Conservation (phyloP, 2,329 filamentous ascomycete species). For the Trichoderma sp. region DNA sequence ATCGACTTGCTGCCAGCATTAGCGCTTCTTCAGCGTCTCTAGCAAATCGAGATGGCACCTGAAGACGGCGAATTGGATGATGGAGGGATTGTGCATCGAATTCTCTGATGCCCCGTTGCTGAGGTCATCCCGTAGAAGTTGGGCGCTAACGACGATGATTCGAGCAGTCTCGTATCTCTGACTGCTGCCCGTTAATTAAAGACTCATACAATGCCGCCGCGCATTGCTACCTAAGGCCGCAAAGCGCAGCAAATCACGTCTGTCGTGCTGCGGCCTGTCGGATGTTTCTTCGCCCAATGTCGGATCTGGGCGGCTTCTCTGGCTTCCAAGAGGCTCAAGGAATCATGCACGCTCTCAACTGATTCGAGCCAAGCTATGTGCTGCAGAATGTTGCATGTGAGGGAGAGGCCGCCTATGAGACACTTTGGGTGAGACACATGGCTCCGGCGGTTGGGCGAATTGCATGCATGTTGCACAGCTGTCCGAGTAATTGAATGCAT, state of each 20-base stretch:
- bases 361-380: conserved; percentile 7
- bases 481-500: neutral
- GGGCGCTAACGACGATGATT: conserved; percentile 5
- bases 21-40: conserved; percentile 15
- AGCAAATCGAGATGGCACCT: conserved; percentile 6
- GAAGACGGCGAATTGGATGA: conserved; percentile 1
- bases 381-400: neutral
- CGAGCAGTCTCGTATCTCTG: neutral
- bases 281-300: neutral
- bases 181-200: conserved; percentile 21
- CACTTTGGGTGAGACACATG: conserved; percentile 1
- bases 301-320: neutral
- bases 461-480: neutral
- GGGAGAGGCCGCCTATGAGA: conserved; percentile 8
- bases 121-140: neutral
- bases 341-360: conserved; percentile 9
- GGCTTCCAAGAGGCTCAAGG: neutral
- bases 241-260: conserved; percentile 9
- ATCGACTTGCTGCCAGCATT: conserved; percentile 3
- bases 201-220: neutral
- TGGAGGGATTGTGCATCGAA: neutral
- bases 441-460: neutral
- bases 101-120: neutral
- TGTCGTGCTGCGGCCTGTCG: conserved; percentile 9
- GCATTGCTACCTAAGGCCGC: conserved; percentile 14